These are phyloP conservation scores for Boletus insuetus DNA, from an alignment of 768 basidiomycete genomes.

Conservation along the genomic window DNA sequence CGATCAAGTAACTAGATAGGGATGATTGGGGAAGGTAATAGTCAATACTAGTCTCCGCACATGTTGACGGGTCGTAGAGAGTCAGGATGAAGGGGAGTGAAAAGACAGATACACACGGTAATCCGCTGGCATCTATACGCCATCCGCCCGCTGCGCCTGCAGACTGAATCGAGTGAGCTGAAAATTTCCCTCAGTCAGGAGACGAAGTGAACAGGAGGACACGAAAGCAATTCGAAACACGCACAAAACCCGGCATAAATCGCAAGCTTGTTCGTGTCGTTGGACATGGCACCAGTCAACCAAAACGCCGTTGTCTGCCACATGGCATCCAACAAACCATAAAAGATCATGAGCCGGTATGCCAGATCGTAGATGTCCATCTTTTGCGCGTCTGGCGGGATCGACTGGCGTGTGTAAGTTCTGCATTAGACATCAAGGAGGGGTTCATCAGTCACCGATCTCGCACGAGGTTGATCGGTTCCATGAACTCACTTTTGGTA, in stretches of 20 bases:
- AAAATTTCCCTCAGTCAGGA: too few species aligned
- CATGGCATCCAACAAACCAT: constrained; percentile 72
- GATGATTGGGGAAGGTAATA: neutral
- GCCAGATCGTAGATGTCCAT: constrained; percentile 49
- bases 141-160: constrained; percentile 71
- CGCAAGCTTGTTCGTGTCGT: constrained; percentile 73
- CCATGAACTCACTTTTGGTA: too few species aligned
- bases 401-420: constrained; percentile 55
- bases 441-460: too few species aligned
- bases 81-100: neutral
- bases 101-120: constrained; percentile 39
- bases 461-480: too few species aligned
- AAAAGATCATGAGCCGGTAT: constrained; percentile 58
- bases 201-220: too few species aligned
- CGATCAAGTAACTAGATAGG: constrained; percentile 54
- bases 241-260: constrained; percentile 76
- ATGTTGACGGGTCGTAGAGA: too few species aligned
- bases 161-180: constrained; percentile 72
- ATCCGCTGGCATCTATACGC: constrained; percentile 62
- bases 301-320: constrained; percentile 81
- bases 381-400: constrained; percentile 37
- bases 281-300: constrained; percentile 82
- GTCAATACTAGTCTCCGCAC: too few species aligned
- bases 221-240: constrained; percentile 37
- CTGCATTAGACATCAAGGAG: too few species aligned